Conservation (phyloP, 1,139 yeast species). For the Candida mesenterica region DNA sequence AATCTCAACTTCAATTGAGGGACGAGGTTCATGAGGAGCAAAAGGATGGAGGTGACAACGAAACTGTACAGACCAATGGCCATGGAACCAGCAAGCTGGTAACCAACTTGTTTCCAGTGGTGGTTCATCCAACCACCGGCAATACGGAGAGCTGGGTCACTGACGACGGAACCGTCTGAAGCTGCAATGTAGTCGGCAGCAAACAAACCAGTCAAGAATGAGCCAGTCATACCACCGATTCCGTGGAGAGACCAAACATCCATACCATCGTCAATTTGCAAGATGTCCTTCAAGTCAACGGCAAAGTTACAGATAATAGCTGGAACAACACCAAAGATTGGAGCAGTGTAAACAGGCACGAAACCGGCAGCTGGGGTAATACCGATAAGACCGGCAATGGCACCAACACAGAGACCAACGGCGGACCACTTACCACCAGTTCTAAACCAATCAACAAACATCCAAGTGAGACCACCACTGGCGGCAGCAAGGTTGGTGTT, state of each 20-base stretch:
- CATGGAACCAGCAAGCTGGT: constrained; percentile 83
- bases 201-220: constrained; percentile 82
- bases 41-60: constrained; percentile 66
- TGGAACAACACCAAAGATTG: constrained; percentile 78
- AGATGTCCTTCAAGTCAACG: constrained; percentile 68
- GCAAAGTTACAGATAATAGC: constrained; percentile 82
- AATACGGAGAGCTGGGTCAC: constrained; percentile 45
- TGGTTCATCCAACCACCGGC: constrained; percentile 94
- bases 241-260: constrained; percentile 95
- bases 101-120: constrained; percentile 85
- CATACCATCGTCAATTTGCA: constrained; percentile 90
- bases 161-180: constrained; percentile 62
- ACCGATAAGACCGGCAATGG: constrained; percentile 91
- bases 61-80: constrained; percentile 82
- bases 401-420: constrained; percentile 91
- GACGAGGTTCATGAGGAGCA: constrained; percentile 70
- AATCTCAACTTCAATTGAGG: constrained; percentile 84
- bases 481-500: constrained; percentile 94
- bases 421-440: constrained; percentile 92
- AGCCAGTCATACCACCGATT: constrained; percentile 87
- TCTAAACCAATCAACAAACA: constrained; percentile 87
- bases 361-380: constrained; percentile 97
- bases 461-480: constrained; percentile 89
- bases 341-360: constrained; percentile 86
- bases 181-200: constrained; percentile 93